Conservation (phyloP, 1,284 basidiomycete genomes). For the Microbotryum saponariae region DNA sequence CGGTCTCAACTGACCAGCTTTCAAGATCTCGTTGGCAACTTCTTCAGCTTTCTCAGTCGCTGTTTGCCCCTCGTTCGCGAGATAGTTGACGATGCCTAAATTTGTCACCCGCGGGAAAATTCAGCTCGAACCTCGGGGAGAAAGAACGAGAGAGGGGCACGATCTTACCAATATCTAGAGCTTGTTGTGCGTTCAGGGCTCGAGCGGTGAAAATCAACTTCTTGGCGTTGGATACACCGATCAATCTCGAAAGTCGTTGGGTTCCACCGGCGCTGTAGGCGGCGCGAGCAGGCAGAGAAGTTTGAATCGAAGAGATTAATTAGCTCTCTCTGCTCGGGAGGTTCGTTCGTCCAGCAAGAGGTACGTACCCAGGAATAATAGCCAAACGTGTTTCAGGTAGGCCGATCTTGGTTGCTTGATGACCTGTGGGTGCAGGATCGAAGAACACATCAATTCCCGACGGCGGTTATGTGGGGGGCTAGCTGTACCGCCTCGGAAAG, state of each 20-base stretch:
- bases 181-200: constrained; percentile 58
- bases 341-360: not conserved
- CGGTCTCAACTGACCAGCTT: constrained; percentile 53
- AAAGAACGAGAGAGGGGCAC: not conserved
- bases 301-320: not conserved
- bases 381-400: constrained; percentile 76
- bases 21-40: constrained; percentile 58
- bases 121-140: not conserved
- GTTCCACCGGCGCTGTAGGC: constrained; percentile 69
- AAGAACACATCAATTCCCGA: not conserved
- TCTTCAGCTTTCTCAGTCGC: constrained; percentile 60
- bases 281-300: not conserved
- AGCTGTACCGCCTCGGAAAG: too few relatives aligned
- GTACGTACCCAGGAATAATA: constrained; percentile 69
- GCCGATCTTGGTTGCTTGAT: constrained; percentile 64
- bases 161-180: constrained; percentile 61
- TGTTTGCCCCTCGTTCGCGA: constrained; percentile 54
- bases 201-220: constrained; percentile 76
- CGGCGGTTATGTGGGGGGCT: too few relatives aligned
- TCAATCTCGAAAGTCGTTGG: constrained; percentile 69
- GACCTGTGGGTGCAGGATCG: constrained; percentile 43
- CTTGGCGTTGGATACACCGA: constrained; percentile 77
- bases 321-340: not conserved
- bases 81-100: constrained; percentile 68
- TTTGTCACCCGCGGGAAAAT: not conserved